These are phyloP conservation scores for Pulveroboletus ravenelii DNA, from an alignment of 768 basidiomycete species.

Conservation along the genomic window DNA sequence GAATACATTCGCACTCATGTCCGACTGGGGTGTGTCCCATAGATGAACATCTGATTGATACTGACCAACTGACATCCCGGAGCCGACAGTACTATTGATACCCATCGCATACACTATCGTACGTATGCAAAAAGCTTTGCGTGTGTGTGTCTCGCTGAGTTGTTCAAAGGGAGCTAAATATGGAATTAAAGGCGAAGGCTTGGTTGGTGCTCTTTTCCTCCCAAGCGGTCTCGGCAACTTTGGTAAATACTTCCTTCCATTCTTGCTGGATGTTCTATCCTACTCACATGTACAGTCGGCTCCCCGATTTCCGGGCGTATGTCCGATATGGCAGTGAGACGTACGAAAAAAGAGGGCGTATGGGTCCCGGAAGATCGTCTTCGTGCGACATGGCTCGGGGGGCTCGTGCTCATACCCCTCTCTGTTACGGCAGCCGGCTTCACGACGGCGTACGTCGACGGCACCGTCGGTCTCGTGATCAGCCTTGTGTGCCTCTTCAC, in stretches of 20 bases:
- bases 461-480: constrained; percentile 44
- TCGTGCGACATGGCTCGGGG: constrained; percentile 45
- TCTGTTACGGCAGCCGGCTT: constrained; percentile 48
- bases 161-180: constrained; percentile 42
- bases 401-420: constrained; percentile 46
- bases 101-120: constrained; percentile 69
- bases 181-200: constrained; percentile 17
- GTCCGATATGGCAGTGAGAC: constrained; percentile 50
- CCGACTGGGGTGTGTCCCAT: constrained; percentile 33
- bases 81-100: constrained; percentile 38
- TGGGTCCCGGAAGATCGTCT: constrained; percentile 72
- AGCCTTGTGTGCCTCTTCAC: constrained; percentile 54
- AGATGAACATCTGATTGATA: no score
- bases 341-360: constrained; percentile 44
- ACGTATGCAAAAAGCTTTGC: constrained; percentile 12
- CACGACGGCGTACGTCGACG: constrained; percentile 46
- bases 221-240: constrained; percentile 27
- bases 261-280: background rate
- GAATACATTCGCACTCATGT: constrained; percentile 23
- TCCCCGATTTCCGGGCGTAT: constrained; percentile 54
- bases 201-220: constrained; percentile 24
- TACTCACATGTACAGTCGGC: constrained; percentile 40
- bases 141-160: background rate
- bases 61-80: background rate
- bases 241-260: constrained; percentile 6